These are phyloP conservation scores for Aspergillus nanangensis DNA, from an alignment of 495 filamentous ascomycete genomes.

Conservation along the genomic window DNA sequence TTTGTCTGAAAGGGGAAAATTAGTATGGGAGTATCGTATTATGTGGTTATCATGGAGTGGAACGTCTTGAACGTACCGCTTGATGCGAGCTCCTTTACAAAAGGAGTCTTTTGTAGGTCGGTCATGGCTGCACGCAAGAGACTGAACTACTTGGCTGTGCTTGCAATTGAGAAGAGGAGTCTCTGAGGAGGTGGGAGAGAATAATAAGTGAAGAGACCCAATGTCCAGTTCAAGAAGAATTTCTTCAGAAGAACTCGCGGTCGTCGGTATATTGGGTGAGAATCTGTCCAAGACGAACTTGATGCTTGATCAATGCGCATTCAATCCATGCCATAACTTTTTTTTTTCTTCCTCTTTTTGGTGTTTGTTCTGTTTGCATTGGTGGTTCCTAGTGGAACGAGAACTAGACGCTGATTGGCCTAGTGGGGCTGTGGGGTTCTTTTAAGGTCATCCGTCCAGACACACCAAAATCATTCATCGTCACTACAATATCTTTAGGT, in stretches of 20 bases:
- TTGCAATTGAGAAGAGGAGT: too few species aligned
- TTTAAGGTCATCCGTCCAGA: too few species aligned
- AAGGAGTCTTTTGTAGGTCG: constrained; percentile 58
- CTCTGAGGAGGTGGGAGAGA: too few species aligned
- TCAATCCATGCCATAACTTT: not conserved
- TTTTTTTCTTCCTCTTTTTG: constrained; percentile 24
- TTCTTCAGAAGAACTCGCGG: too few species aligned
- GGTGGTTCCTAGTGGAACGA: not conserved
- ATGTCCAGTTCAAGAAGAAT: too few species aligned
- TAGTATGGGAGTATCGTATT: not conserved
- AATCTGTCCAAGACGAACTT: too few species aligned
- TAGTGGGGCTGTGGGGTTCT: not conserved
- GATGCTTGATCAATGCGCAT: too few species aligned
- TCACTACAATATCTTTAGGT: too few species aligned
- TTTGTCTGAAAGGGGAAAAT: constrained; percentile 51
- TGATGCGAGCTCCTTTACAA: constrained; percentile 71
- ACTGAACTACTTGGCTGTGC: not conserved
- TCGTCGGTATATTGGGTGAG: too few species aligned
- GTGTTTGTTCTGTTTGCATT: constrained; percentile 36
- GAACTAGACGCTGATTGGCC: not conserved
- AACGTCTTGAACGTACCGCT: constrained; percentile 57
- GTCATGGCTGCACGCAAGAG: constrained; percentile 29
- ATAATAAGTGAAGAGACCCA: too few species aligned
- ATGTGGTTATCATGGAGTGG: not conserved
- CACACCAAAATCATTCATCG: too few species aligned